Percentiles rank a stretch among this genome's conserved stretches.
Conservation (phyloP, 1,139 yeast genomes). For the Maudiozyma humilis region DNA sequence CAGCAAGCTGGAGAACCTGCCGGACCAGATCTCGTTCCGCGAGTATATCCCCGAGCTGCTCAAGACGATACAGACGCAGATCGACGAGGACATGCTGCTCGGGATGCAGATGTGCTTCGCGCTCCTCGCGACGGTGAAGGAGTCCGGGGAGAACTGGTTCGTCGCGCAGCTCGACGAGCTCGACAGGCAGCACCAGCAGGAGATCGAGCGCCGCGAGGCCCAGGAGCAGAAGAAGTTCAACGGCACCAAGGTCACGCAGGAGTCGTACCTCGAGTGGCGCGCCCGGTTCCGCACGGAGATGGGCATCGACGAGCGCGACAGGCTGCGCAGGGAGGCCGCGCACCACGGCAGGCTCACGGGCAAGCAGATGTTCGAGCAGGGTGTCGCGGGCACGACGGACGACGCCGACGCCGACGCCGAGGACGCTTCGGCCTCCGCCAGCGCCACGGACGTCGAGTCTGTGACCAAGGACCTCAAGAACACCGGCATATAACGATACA, state of each 20-base stretch:
- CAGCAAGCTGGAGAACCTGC: constrained; percentile 41
- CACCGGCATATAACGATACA: neutral
- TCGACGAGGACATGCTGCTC: constrained; percentile 51
- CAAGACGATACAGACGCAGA: constrained; percentile 46
- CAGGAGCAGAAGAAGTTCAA: constrained; percentile 64
- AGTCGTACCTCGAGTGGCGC: constrained; percentile 68
- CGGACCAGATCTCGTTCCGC: constrained; percentile 49
- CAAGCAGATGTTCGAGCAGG: constrained; percentile 79
- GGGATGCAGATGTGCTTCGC: constrained; percentile 90
- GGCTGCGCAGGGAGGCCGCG: constrained; percentile 44
- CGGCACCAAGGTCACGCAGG: constrained; percentile 75
- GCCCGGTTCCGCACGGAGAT: constrained; percentile 45
- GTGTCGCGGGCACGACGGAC: constrained; percentile 63
- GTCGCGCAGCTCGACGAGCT: constrained; percentile 45
- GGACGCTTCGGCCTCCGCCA: too few species aligned
- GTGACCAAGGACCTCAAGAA: constrained; percentile 8
- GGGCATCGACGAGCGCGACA: constrained; percentile 50
- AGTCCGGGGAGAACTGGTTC: constrained; percentile 63
- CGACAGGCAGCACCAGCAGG: constrained; percentile 52
- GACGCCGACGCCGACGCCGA: constrained; percentile 38
- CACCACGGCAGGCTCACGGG: constrained; percentile 80
- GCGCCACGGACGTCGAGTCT: constrained; percentile 17
- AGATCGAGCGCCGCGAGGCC: constrained; percentile 52
- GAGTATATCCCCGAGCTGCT: constrained; percentile 40
- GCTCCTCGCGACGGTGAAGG: constrained; percentile 66